Evolutionary conservation across 1,284 basidiomycete genomes (phyloP).

Genomic region (Ceratobasidium sp.): DNA sequence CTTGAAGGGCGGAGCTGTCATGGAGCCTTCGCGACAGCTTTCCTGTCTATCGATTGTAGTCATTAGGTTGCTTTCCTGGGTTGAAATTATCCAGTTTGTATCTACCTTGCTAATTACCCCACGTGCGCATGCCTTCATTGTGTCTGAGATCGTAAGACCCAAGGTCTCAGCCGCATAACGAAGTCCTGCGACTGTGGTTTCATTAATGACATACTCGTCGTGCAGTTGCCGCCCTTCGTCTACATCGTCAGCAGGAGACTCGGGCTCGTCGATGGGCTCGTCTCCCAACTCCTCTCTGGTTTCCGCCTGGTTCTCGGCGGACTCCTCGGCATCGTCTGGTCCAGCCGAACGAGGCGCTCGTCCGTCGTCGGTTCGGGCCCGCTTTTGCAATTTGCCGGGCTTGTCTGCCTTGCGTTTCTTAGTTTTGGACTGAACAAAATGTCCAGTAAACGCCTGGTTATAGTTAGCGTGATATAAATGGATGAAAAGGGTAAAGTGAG

Average conservation of each 20-base stretch:
- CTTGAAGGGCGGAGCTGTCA: constrained; percentile 1
- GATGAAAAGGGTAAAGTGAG: too few species aligned
- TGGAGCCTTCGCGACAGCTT: not conserved
- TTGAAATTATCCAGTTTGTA: not conserved
- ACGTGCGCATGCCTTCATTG: constrained; percentile 4
- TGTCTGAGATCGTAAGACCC: not conserved
- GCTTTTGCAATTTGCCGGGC: not conserved
- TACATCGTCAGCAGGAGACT: not conserved
- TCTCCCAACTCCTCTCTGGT: too few species aligned
- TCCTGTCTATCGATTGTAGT: not conserved
- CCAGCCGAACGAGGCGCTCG: not conserved
- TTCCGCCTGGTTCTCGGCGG: too few species aligned
- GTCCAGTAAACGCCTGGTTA: not conserved
- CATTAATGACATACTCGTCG: not conserved
- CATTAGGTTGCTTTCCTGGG: not conserved
- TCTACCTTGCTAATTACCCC: constrained; percentile 9
- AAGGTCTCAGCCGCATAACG: not conserved
- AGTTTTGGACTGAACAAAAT: not conserved
- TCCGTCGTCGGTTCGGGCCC: not conserved
- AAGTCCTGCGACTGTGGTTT: not conserved
- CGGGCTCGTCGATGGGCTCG: not conserved
- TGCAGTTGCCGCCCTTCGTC: not conserved
- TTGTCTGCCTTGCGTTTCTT: not conserved
- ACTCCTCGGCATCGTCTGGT: too few species aligned
- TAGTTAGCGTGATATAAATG: not conserved